Evolutionary conservation across 352 stramenopile genomes (phyloP).

Genomic region (Paralagenidium karlingii): DNA sequence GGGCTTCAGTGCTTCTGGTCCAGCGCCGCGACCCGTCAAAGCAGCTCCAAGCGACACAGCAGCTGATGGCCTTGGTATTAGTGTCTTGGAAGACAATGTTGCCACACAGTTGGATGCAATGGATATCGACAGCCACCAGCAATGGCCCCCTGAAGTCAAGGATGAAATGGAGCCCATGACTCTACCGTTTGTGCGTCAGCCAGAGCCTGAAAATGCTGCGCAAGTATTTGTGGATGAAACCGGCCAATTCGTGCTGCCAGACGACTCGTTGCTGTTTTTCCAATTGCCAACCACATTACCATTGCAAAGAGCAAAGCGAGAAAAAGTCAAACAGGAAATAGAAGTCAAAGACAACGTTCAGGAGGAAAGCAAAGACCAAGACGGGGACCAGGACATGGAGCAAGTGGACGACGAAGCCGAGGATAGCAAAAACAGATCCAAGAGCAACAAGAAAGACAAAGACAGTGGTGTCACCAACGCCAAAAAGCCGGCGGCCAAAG

Average conservation of each 20-base stretch:
- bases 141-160: conserved; percentile 72
- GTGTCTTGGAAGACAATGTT: conserved; percentile 66
- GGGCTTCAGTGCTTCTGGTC: conserved; percentile 41
- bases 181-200: conserved; percentile 49
- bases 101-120: conserved; percentile 20
- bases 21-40: conserved; percentile 21
- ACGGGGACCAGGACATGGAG: conserved; percentile 12
- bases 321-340: conserved; percentile 4
- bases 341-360: conserved; percentile 9
- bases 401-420: conserved; percentile 9
- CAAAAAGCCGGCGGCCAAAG: not conserved
- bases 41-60: conserved; percentile 24
- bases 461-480: too few species aligned
- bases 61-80: conserved; percentile 73
- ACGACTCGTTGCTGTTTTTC: conserved; percentile 73
- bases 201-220: conserved; percentile 40
- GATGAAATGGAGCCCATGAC: conserved; percentile 76
- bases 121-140: conserved; percentile 5
- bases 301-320: conserved; percentile 30
- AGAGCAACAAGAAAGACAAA: conserved; percentile 3
- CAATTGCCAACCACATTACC: conserved; percentile 76
- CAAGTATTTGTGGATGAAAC: conserved; percentile 39
- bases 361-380: conserved; percentile 9
- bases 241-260: conserved; percentile 30
- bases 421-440: too few species aligned